Evolutionary conservation across 805 yeast species (phyloP).

Genomic region (Candida mattraensis): DNA sequence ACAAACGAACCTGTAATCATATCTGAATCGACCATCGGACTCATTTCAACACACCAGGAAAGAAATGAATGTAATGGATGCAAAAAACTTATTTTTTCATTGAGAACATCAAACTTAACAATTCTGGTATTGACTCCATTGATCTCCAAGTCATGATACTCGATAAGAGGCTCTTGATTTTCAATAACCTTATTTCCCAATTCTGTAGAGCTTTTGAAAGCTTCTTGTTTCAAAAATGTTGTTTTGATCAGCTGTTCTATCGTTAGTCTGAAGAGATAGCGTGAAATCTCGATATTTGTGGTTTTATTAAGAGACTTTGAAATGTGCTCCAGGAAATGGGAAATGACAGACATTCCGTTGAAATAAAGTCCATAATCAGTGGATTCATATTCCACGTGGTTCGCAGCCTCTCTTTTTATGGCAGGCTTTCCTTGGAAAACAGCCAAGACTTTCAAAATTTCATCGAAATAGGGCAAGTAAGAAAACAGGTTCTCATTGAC

Average conservation of each 20-base stretch:
- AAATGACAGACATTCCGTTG: conserved; percentile 65
- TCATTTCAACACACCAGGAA: conserved; percentile 67
- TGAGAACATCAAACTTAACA: conserved; percentile 43
- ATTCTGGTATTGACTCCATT: conserved; percentile 26
- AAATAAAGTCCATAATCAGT: conserved; percentile 77
- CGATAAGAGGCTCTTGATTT: conserved; percentile 28
- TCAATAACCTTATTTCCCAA: conserved; percentile 11
- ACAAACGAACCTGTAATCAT: conserved; percentile 9
- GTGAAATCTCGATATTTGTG: conserved; percentile 4
- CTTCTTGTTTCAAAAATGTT: conserved; percentile 15
- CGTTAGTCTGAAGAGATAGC: conserved; percentile 11
- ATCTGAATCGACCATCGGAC: conserved; percentile 24
- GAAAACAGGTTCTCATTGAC: conserved; percentile 47
- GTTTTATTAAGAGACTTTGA: conserved; percentile 44
- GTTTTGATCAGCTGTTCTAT: conserved; percentile 13
- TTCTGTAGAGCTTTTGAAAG: conserved; percentile 5
- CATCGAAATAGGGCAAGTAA: conserved; percentile 47
- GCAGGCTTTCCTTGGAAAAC: conserved; percentile 80
- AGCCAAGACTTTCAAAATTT: conserved; percentile 62
- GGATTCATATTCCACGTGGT: conserved; percentile 89
- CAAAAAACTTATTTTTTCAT: conserved; percentile 60
- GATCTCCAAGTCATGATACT: conserved; percentile 18
- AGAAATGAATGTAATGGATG: conserved; percentile 79
- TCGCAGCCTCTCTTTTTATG: conserved; percentile 67
- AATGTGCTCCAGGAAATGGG: conserved; percentile 57